phyloP scores from a whole-genome alignment of 225 moss, liverwort and hornwort species.

The Asterella californica region DNA sequence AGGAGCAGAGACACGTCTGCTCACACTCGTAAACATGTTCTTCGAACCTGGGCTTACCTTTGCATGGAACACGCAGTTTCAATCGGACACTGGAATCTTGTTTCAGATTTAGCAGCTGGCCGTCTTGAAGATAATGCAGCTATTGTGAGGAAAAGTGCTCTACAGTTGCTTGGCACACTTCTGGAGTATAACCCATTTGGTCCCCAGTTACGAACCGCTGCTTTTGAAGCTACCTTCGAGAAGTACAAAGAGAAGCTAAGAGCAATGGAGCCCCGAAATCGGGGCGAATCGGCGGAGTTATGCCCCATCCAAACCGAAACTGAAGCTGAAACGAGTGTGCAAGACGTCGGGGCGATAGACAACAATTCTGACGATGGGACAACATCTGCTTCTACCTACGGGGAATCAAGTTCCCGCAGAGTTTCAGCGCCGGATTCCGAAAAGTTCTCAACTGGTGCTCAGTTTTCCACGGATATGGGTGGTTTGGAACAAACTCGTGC shows the following conservation, averaged over 20 bases:
- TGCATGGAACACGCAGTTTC: conserved; percentile 89
- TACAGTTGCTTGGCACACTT: conserved; percentile 76
- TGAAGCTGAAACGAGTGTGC: conserved; percentile 24
- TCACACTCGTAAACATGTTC: conserved; percentile 87
- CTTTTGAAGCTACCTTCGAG: conserved; percentile 85
- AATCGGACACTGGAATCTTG: conserved; percentile 97
- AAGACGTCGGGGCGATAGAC: conserved; percentile 32
- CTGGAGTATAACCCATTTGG: conserved; percentile 95
- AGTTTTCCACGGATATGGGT: conserved; percentile 56
- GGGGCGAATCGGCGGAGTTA: neutral
- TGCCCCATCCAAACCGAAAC: conserved; percentile 7
- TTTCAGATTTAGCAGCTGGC: conserved; percentile 80
- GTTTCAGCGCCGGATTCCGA: conserved; percentile 44
- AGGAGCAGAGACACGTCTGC: conserved; percentile 79
- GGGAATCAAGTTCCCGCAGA: conserved; percentile 21
- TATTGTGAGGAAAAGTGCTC: conserved; percentile 80
- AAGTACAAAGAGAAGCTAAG: conserved; percentile 76
- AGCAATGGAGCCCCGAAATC: conserved; percentile 36
- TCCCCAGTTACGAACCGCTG: conserved; percentile 63
- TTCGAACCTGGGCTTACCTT: conserved; percentile 92
- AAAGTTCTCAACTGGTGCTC: conserved; percentile 36
- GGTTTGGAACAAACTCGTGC: conserved; percentile 94
- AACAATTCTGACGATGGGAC: conserved; percentile 28
- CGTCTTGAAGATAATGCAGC: conserved; percentile 86
- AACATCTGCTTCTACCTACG: conserved; percentile 20